phyloP scores from a whole-genome alignment of 331 rosid species.

The Prunus yedoensis region DNA sequence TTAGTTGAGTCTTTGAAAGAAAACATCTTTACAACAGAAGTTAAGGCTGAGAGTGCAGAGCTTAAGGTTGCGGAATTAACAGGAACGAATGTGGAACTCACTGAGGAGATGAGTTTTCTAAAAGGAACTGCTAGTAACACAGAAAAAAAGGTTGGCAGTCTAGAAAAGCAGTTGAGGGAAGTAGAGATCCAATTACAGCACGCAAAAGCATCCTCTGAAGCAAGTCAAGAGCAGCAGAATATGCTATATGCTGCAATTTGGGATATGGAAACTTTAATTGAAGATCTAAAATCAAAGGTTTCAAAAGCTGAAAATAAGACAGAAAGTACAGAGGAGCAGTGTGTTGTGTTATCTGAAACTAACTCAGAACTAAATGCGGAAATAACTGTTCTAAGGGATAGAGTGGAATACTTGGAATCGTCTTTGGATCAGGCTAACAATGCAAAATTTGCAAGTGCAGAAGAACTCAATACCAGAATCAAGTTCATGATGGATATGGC shows the following conservation, averaged over 20 bases:
- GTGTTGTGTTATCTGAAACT: conserved; percentile 54
- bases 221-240: conserved; percentile 95
- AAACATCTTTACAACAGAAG: conserved; percentile 54
- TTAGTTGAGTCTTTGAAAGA: conserved; percentile 60
- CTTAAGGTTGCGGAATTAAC: conserved; percentile 70
- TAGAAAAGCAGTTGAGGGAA: conserved; percentile 86
- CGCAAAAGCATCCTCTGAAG: conserved; percentile 82
- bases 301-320: conserved; percentile 68
- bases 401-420: conserved; percentile 48
- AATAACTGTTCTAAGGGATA: conserved; percentile 53
- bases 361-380: conserved; percentile 60
- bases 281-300: conserved; percentile 90
- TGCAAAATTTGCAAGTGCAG: conserved; percentile 46
- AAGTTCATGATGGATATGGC: conserved; percentile 76
- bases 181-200: conserved; percentile 73
- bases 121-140: conserved; percentile 64
- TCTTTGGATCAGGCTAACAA: conserved; percentile 57
- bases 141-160: conserved; percentile 79
- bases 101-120: conserved; percentile 81
- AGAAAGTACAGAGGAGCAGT: conserved; percentile 65
- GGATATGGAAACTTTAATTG: conserved; percentile 97
- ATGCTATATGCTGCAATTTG: conserved; percentile 93
- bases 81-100: conserved; percentile 79
- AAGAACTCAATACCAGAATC: conserved; percentile 55
- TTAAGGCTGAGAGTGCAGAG: conserved; percentile 72